Base-by-base conservation (phyloP, 2,329 filamentous ascomycete genomes). In the Pestalotiopsis sp. region DNA sequence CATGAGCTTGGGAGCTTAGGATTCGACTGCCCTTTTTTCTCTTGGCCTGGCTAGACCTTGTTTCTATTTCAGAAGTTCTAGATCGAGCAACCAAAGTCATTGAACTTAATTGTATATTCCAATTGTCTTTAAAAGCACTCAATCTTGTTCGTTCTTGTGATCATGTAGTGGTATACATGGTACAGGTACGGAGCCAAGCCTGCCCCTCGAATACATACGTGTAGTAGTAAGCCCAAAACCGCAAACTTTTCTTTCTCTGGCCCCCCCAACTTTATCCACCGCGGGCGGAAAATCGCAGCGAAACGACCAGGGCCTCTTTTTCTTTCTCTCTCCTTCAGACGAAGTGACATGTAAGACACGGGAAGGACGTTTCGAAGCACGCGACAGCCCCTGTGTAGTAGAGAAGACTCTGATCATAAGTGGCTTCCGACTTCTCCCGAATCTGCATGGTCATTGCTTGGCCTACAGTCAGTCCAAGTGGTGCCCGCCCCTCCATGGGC, bases 341-440 rank as follows among this genome's bases (percentile, higher is more conserved):
- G 57, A 36, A 59, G 36, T 62, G 25, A 62, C 25, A 41, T 36
- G 59, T 12, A 62, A 39, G 14, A 12, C n/a, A 17, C 12, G n/a
- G 25, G 36, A 14, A 39, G 59, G 59, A 62, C 31, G 59, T 62
- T 62, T 62, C 59, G 59, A 52, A 62, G 59, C 59, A 62, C 59
- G 59, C 59, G 59, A 62, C 31, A 62, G 31, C 57, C 57, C 57
- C 57, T 59, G 57, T 59, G 57, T 17, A 59, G 25, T 23, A 23
- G 36, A 20, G 12, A 13, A 23, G 11, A 13, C n/a, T 13, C 4
- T 25, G 23, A 6, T 25, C n/a, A 64, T 64, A 20, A 20, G 23
- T 49, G 38, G 62, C 62, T 64, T 56, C 62, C 62, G 62, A 64
- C 25, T 64, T 64, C 62, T 25, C 20, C 62, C 62, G 62, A 64